Base-by-base conservation (phyloP, 352 stramenopile species). In the Globisporangium viniferum region DNA sequence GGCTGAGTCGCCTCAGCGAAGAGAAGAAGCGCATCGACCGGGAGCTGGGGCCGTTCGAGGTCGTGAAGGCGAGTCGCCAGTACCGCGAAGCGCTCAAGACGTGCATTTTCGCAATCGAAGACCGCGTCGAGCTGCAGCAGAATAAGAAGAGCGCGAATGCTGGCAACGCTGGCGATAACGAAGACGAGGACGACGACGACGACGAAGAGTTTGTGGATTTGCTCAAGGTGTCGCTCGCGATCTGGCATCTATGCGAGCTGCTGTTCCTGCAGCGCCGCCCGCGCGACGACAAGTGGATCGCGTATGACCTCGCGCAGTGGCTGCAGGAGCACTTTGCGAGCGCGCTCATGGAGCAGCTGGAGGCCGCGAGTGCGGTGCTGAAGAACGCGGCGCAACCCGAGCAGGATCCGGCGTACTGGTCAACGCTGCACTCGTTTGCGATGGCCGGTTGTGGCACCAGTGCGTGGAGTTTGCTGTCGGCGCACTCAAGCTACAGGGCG, bases 241-340 rank as follows among this genome's bases (percentile, higher is more conserved):
- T 94, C 20, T 91, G 84, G 81, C 85, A 93, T 66, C 61, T 94
- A 55, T 92, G 87, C 35, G 87, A 94, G 69, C 69, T 94, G 54
- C 72, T 93, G 31, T 81, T 92, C 27, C 75, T 94, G 9, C 82
- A 88, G 65, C 73, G 76, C 53, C 81, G 81, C 46, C 69, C 71
- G 5, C 76, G 80, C 63, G 79, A 83, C 39, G 84, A 94, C 70
- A 77, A 69, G 41, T 68, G 71, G 31, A 70, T 92, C 41, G 81
- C 85, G 5, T 94, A 94, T 73, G 85, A 91, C 31, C 68, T 94
- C 49, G 87, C 77, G 9, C 55, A 61, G 14, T 94, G 87, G 87
- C 76, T 94, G 20, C 85, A 93, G 58, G 81, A 93, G 56, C 84
- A 93, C 62, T 94, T 93, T 63, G 82, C 71, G 39, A 79, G 77